Evolutionary conservation across 495 filamentous ascomycete species (phyloP).

Genomic region (Xylaria venustula): DNA sequence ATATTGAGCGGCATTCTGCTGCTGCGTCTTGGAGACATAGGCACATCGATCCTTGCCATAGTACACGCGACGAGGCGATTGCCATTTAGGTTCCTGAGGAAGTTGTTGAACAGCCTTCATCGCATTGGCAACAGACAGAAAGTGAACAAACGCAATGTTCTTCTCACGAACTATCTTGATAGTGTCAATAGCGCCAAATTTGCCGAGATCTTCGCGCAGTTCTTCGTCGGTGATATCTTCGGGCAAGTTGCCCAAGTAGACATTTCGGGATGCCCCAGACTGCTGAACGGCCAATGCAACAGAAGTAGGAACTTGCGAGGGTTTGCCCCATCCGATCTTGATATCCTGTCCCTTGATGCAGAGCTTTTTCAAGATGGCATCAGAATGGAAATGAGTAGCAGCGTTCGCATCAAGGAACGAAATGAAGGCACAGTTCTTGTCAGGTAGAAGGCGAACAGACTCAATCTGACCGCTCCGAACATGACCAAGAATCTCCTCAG

Average conservation of each 20-base stretch:
- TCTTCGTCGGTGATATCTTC: conserved; percentile 91
- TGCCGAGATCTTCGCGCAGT: conserved; percentile 89
- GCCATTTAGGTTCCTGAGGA: conserved; percentile 96
- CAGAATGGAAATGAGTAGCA: conserved; percentile 97
- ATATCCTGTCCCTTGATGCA: conserved; percentile 98
- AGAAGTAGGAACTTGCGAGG: conserved; percentile 95
- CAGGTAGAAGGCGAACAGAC: conserved; percentile 89
- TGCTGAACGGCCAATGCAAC: conserved; percentile 96
- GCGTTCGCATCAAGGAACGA: conserved; percentile 97
- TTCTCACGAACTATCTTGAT: conserved; percentile 98
- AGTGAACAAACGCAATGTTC: conserved; percentile 97
- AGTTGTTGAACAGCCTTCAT: conserved; percentile 98
- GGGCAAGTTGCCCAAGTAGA: conserved; percentile 91
- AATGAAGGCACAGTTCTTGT: conserved; percentile 99
- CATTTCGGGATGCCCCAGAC: conserved; percentile 95
- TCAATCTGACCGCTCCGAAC: conserved; percentile 98
- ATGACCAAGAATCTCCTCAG: conserved; percentile 95
- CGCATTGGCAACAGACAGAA: conserved; percentile 94
- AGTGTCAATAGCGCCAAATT: conserved; percentile 95
- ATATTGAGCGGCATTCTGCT: conserved; percentile 98
- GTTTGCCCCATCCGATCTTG: conserved; percentile 99
- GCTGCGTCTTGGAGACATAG: conserved; percentile 98
- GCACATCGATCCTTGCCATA: conserved; percentile 98
- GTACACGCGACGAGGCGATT: conserved; percentile 90
- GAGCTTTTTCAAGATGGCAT: conserved; percentile 98